phyloP scores from a whole-genome alignment of 495 filamentous ascomycete genomes.

The Hypoxylon trugodes region DNA sequence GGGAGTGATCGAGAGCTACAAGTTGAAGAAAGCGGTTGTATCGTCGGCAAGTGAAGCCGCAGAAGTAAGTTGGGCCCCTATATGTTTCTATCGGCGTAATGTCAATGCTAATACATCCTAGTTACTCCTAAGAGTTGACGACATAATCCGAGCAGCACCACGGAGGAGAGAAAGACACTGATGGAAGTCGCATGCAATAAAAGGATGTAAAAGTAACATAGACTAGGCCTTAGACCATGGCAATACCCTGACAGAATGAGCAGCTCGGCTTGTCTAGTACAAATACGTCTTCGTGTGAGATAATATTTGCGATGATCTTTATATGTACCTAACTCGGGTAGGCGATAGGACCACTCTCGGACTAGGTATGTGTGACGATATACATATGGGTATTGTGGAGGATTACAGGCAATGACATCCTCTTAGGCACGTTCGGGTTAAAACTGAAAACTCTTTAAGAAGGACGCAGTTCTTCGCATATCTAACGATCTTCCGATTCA shows the following conservation, averaged over 20 bases:
- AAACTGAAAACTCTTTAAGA: too few species aligned
- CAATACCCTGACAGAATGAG: constrained; percentile 30
- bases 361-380: too few species aligned
- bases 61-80: constrained; percentile 69
- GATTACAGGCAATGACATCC: too few species aligned
- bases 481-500: too few species aligned
- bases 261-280: too few species aligned
- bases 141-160: constrained; percentile 84
- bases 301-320: too few species aligned
- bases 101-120: constrained; percentile 42
- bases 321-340: too few species aligned
- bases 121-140: constrained; percentile 84
- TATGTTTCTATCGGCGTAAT: not conserved
- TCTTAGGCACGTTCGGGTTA: too few species aligned
- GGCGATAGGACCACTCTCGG: too few species aligned
- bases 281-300: too few species aligned
- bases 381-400: too few species aligned
- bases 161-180: constrained; percentile 70
- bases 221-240: constrained; percentile 26
- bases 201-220: constrained; percentile 32
- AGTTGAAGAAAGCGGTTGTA: constrained; percentile 96
- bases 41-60: constrained; percentile 94
- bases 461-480: too few species aligned
- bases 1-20: constrained; percentile 97
- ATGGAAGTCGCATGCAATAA: not conserved